Evolutionary conservation across 345 rosid species (phyloP).

Genomic region (Viola odorata): DNA sequence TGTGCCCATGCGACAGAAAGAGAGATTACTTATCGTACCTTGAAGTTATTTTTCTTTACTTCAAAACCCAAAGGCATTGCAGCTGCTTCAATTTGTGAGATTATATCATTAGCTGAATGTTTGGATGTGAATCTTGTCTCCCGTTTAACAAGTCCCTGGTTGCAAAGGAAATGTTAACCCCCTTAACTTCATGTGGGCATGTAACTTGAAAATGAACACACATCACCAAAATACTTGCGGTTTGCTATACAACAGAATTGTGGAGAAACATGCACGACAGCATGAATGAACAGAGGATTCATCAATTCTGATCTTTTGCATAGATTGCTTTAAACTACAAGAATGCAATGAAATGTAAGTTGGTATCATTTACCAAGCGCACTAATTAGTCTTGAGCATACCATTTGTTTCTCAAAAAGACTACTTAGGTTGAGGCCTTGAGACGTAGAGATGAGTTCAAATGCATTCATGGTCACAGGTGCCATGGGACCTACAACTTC

Average conservation of each 20-base stretch:
- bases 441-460: slow-evolving; percentile 92
- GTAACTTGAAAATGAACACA: not conserved
- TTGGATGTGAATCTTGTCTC: slow-evolving; percentile 93
- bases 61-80: slow-evolving; percentile 91
- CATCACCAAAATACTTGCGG: not conserved
- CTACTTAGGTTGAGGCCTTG: slow-evolving; percentile 94
- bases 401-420: slow-evolving; percentile 97
- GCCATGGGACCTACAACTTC: slow-evolving; percentile 41
- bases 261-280: not conserved
- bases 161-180: slow-evolving; percentile 15
- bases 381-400: slow-evolving; percentile 17
- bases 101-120: slow-evolving; percentile 75
- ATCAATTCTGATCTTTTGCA: too few species aligned
- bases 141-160: slow-evolving; percentile 83
- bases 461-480: slow-evolving; percentile 93
- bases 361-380: not conserved
- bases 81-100: slow-evolving; percentile 79
- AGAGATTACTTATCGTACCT: slow-evolving; percentile 41
- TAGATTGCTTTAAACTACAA: too few species aligned
- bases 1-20: not conserved
- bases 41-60: slow-evolving; percentile 83
- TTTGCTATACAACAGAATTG: slow-evolving; percentile 2
- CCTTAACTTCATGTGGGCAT: slow-evolving; percentile 9
- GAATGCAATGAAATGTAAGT: not conserved
- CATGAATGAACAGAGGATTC: too few species aligned